Evolutionary conservation across 805 yeast species (phyloP), one percentile per base, ranked within the genome.

Genomic region (Cyberlindnera xylosilytica): DNA sequence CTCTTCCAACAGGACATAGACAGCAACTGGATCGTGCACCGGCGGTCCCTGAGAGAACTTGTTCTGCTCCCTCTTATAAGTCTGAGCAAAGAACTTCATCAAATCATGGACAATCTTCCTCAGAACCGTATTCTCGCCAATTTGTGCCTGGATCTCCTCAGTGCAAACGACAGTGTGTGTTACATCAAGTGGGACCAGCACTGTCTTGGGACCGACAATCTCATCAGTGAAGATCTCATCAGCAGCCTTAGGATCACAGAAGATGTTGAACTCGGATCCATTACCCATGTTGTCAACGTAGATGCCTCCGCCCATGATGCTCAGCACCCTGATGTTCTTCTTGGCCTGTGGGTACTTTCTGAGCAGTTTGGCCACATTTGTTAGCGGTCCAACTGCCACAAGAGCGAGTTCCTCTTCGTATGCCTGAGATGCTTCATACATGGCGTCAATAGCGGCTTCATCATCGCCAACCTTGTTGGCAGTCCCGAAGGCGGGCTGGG

Each of bases 241-340:
- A 1, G 96, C 87, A 5, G 96, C 95, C 31, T 73, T 70, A 1
- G 95, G 87, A 59, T 88, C 97, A 39, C 78, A 70, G 67, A 74
- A 73, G 28, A 85, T 70, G 61, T 88, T 88, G 68, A 85, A 87
- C 59, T 88, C 95, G 6, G 91, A 79, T 36, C 68, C 70, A 7
- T 74, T 68, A 15, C 42, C 45, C 15, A 65, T 62, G 24, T 59
- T 58, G 22, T 56, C 47, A 5, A 54, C 45, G 23, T 61, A 56
- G 29, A 71, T 52, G 10, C 76, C 74, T 2, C 95, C 95, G 12
- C 96, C 96, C 95, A 88, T 87, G 17, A 85, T 72, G 11, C 85
- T 69, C 15, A 88, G 60, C 39, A 63, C 72, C 39, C 70, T 71
- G 39, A 88, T 68, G 39, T 72, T 68, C 2, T 60, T 34, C 42